Base-by-base conservation (phyloP, 2,329 filamentous ascomycete genomes). In the Ophiocordyceps sinensis region DNA sequence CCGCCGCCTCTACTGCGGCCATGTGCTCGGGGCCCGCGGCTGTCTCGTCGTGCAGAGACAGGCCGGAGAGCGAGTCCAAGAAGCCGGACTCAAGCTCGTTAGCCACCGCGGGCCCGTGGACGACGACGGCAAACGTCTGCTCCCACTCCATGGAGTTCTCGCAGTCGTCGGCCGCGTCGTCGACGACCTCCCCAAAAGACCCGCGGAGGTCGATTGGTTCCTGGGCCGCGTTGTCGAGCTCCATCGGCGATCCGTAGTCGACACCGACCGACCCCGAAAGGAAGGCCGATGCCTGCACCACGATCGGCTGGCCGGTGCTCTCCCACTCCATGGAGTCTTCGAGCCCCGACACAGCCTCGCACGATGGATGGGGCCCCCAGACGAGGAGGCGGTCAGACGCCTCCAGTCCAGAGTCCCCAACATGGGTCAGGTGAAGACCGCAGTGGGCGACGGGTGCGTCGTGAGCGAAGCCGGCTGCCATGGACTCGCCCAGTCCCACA, bases 291-390 rank as follows among this genome's bases (percentile, higher is more conserved):
- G 12, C 13, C 15, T 11, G 10, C 19, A 28, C 21, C 14, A 39
- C n/a, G 15, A 5, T 9, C 17, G 38, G 19, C n/a, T 5, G 10
- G 19, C 19, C 40, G 3, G 28, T 32, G 7, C 13, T 12, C 40
- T 38, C 36, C 36, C 19, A 28, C 37, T 39, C 37, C 37, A 35
- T 30, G 12, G 10, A 38, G 26, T 14, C 30, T 21, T 39, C 31
- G 13, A 48, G n/a, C 12, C 45, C 37, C n/a, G 45, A 15, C 11
- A 40, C 42, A 4, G 41, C 47, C 29, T 43, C 17, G 21, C 31
- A n/a, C 1, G 19, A 30, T 5, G 5, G 32, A 38, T n/a, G 26
- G 30, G 29, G 8, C 12, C 19, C 13, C 17, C 5, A 14, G n/a
- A 12, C 8, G n/a, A 4, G 5, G 8, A 34, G n/a, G 15, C 19